phyloP scores from a whole-genome alignment of 495 filamentous ascomycete genomes.

The Penicillium subrubescens region DNA sequence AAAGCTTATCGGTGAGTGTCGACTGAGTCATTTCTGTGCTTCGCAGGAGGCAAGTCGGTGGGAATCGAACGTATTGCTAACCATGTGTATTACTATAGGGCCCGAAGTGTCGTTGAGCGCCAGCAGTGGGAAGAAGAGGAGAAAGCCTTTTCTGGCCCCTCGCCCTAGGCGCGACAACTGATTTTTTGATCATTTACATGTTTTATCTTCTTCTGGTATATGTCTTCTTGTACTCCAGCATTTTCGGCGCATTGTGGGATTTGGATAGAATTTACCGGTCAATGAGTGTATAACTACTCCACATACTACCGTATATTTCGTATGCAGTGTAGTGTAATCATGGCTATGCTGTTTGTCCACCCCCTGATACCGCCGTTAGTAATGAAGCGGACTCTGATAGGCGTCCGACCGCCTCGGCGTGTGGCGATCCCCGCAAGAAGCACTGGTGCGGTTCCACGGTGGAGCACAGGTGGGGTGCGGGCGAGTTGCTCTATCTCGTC shows the following conservation, averaged over 20 bases:
- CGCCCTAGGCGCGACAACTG: slow-evolving; percentile 10
- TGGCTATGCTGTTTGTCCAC: too few species aligned
- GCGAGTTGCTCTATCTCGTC: slow-evolving; percentile 4
- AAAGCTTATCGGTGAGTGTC: slow-evolving; percentile 60
- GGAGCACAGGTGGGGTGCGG: slow-evolving; percentile 16
- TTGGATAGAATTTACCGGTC: slow-evolving; percentile 13
- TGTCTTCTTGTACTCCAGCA: slow-evolving; percentile 20
- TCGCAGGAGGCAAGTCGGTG: not conserved
- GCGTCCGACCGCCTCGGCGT: slow-evolving; percentile 31
- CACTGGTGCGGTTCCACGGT: slow-evolving; percentile 16
- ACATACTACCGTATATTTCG: not conserved
- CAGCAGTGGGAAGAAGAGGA: slow-evolving; percentile 51
- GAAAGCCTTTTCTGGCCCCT: slow-evolving; percentile 41
- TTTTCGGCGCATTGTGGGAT: slow-evolving; percentile 15
- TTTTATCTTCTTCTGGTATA: slow-evolving; percentile 18
- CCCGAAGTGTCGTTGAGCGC: slow-evolving; percentile 48
- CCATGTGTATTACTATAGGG: slow-evolving; percentile 25
- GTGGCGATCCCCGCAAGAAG: slow-evolving; percentile 50
- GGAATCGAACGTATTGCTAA: not conserved
- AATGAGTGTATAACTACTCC: not conserved
- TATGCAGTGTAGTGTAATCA: too few species aligned
- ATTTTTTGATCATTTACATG: slow-evolving; percentile 11
- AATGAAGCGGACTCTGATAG: slow-evolving; percentile 11
- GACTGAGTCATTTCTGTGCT: not conserved
- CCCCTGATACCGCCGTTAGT: slow-evolving; percentile 6